These are phyloP conservation scores for Kalmusia sp. DNA, from an alignment of 2,329 filamentous ascomycete genomes.

Conservation along the genomic window DNA sequence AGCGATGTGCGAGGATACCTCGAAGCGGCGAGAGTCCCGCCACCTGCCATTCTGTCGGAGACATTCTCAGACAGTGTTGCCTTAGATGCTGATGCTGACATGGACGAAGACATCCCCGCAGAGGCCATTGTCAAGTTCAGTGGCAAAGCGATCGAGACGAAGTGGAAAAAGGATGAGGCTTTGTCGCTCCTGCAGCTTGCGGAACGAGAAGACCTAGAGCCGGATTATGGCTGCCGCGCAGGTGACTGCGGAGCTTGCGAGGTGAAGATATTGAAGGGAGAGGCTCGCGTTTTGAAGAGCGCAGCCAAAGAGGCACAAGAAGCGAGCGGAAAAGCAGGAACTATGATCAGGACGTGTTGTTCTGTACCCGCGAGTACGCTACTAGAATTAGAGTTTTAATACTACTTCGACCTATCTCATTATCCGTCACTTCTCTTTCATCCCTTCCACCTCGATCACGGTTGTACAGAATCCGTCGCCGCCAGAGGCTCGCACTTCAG, in stretches of 20 bases:
- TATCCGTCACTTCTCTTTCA: neutral
- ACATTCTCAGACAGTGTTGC: neutral
- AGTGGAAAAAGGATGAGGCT: conserved; percentile 1
- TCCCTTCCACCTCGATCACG: neutral
- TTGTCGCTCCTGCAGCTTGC: conserved; percentile 2
- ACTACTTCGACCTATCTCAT: neutral
- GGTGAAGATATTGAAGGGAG: conserved; percentile 4
- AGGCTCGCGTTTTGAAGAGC: neutral
- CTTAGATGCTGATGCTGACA: neutral
- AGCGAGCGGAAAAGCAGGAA: neutral
- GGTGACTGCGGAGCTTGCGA: conserved; percentile 5
- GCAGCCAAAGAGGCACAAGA: neutral
- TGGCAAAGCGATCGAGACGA: neutral
- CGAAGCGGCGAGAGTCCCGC: neutral
- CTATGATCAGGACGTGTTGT: conserved; percentile 3
- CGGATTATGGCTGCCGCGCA: conserved; percentile 7
- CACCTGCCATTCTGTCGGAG: neutral
- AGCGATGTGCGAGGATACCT: neutral
- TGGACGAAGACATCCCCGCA: conserved; percentile 6
- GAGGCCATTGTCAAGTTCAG: neutral
- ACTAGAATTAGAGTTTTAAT: conserved; percentile 10
- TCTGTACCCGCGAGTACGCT: conserved; percentile 2
- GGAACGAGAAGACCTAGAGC: conserved; percentile 5
- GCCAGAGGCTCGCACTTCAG: neutral
- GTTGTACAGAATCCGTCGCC: neutral